A percentile compares a stretch with the other conserved stretches of the same genome.
These are phyloP conservation scores for Xerocomellus intermedius DNA, from an alignment of 768 basidiomycete genomes.

Conservation along the genomic window DNA sequence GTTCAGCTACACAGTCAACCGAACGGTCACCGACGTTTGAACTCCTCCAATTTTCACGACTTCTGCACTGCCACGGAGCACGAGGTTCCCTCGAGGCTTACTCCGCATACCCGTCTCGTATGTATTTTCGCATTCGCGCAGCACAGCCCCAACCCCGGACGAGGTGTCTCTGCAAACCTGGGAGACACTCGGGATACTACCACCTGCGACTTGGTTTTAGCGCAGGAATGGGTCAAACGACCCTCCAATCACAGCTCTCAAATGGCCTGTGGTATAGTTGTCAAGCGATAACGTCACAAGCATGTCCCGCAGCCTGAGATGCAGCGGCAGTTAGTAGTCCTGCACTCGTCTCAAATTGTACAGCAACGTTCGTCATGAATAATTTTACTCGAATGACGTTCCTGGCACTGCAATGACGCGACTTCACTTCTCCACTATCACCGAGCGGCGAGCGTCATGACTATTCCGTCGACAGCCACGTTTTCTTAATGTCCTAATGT, in stretches of 20 bases:
- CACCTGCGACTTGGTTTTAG: neutral
- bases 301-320: neutral
- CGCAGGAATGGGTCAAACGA: too few species aligned
- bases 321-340: neutral
- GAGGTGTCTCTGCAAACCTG: conserved; percentile 4
- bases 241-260: too few species aligned
- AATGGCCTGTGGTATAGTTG: neutral
- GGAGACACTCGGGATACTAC: neutral
- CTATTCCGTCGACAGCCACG: conserved; percentile 19
- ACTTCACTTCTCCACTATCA: conserved; percentile 11
- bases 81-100: conserved; percentile 29
- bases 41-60: neutral
- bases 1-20: conserved; percentile 9
- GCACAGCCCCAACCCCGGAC: neutral
- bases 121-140: neutral
- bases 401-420: conserved; percentile 24
- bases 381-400: conserved; percentile 6
- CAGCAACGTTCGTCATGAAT: conserved; percentile 10
- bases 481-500: conserved; percentile 25
- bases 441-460: conserved; percentile 11
- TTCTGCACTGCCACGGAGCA: conserved; percentile 23
- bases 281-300: conserved; percentile 2
- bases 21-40: conserved; percentile 5
- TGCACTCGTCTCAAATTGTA: conserved; percentile 6
- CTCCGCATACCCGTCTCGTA: neutral